Evolutionary conservation across 371 early-diverging fungal genomes (phyloP).

Genomic region (Rhizopus delemar): DNA sequence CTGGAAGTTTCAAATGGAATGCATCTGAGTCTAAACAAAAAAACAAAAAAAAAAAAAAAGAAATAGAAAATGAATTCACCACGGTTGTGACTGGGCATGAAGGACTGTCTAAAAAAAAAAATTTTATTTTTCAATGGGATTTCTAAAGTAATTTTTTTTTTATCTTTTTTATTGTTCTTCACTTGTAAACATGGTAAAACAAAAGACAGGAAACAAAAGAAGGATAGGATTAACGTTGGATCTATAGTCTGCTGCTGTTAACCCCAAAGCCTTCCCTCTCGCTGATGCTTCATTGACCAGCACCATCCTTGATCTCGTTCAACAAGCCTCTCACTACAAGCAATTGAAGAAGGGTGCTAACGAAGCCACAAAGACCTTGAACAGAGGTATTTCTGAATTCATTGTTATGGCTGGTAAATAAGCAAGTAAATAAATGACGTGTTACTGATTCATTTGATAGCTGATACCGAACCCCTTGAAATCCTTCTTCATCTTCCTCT

Average conservation of each 20-base stretch:
- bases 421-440: not conserved
- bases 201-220: too few species aligned
- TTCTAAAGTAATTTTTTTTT: too few species aligned
- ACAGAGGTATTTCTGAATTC: slow-evolving; percentile 99
- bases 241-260: slow-evolving; percentile 27
- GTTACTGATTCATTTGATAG: slow-evolving; percentile 37
- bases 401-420: slow-evolving; percentile 90
- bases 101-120: too few species aligned
- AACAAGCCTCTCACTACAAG: slow-evolving; percentile 97
- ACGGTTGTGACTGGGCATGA: too few species aligned
- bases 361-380: slow-evolving; percentile 99
- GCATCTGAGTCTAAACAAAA: not conserved
- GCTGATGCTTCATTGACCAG: slow-evolving; percentile 91
- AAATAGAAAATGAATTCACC: not conserved
- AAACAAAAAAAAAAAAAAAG: too few species aligned
- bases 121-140: too few species aligned
- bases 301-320: slow-evolving; percentile 94
- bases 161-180: too few species aligned
- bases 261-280: slow-evolving; percentile 90
- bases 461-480: slow-evolving; percentile 97
- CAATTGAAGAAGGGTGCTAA: slow-evolving; percentile 99
- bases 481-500: slow-evolving; percentile 97
- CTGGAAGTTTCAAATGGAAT: not conserved
- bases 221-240: too few species aligned
- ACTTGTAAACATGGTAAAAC: too few species aligned